phyloP scores from a whole-genome alignment of 768 basidiomycete species.

The Rhodosporidiobolus sp. region DNA sequence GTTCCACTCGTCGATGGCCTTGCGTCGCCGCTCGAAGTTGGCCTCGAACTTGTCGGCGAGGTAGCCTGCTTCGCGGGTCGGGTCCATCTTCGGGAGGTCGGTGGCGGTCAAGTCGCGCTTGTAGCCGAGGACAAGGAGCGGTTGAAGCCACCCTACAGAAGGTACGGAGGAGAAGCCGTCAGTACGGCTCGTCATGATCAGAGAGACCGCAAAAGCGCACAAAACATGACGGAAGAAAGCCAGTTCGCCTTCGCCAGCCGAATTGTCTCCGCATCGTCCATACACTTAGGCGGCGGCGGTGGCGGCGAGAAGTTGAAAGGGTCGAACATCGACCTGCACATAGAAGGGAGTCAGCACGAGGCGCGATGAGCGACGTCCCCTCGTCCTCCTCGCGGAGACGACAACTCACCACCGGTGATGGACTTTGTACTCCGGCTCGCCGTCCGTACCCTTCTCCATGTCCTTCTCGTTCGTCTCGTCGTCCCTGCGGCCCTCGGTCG shows the following conservation, averaged over 20 bases:
- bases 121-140: slow-evolving; percentile 59
- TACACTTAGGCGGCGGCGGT: slow-evolving; percentile 3
- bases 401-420: too few species aligned
- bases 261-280: slow-evolving; percentile 33
- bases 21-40: slow-evolving; percentile 45
- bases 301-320: slow-evolving; percentile 8
- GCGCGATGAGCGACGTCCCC: too few species aligned
- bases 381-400: too few species aligned
- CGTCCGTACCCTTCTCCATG: too few species aligned
- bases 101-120: slow-evolving; percentile 68
- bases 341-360: neutral
- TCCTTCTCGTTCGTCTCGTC: too few species aligned
- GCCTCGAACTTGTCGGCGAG: slow-evolving; percentile 59
- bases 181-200: neutral
- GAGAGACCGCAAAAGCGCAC: neutral
- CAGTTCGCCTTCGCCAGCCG: slow-evolving; percentile 9
- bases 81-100: slow-evolving; percentile 67
- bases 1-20: slow-evolving; percentile 60
- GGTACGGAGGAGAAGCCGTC: too few species aligned
- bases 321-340: slow-evolving; percentile 21
- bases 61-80: slow-evolving; percentile 55
- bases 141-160: slow-evolving; percentile 47
- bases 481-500: too few species aligned
- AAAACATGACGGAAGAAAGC: slow-evolving; percentile 6
- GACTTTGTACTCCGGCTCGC: too few species aligned